Evolutionary conservation across 1,284 basidiomycete genomes (phyloP).

Genomic region (Marasmius fiardii): DNA sequence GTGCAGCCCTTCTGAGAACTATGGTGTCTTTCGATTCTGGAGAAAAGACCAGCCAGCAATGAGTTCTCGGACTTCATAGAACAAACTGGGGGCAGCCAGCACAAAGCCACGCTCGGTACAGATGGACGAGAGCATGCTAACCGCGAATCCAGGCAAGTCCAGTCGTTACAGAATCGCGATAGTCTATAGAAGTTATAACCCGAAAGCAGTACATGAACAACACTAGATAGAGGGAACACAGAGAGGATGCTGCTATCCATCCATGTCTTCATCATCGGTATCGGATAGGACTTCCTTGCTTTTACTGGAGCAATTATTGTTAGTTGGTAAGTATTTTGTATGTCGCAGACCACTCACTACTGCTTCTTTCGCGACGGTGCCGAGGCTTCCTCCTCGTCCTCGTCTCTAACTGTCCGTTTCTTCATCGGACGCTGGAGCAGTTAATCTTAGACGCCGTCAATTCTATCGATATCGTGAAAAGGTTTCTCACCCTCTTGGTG

Average conservation of each 20-base stretch:
- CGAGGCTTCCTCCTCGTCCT: conserved; percentile 64
- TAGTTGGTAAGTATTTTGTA: not conserved
- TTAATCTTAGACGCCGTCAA: conserved; percentile 7
- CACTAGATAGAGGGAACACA: too few species aligned
- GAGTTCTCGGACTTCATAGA: too few species aligned
- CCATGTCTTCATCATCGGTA: conserved; percentile 63
- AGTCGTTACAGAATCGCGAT: too few species aligned
- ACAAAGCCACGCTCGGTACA: too few species aligned
- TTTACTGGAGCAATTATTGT: conserved; percentile 44
- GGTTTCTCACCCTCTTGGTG: conserved; percentile 55
- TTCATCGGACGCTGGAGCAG: conserved; percentile 66
- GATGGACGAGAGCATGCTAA: too few species aligned
- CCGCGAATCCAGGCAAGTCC: too few species aligned
- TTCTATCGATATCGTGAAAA: not conserved
- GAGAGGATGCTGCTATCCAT: conserved; percentile 1
- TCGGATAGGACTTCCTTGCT: conserved; percentile 78
- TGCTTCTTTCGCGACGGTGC: conserved; percentile 64
- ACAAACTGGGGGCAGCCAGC: too few species aligned
- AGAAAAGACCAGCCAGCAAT: too few species aligned
- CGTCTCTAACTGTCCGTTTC: conserved; percentile 62
- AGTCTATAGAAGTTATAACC: too few species aligned
- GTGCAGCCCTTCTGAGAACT: too few species aligned
- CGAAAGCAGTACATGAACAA: too few species aligned
- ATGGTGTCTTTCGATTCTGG: too few species aligned
- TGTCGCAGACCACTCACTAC: conserved; percentile 48